Conservation (phyloP, 2,329 filamentous ascomycete species). For the Chaetomium sp. region DNA sequence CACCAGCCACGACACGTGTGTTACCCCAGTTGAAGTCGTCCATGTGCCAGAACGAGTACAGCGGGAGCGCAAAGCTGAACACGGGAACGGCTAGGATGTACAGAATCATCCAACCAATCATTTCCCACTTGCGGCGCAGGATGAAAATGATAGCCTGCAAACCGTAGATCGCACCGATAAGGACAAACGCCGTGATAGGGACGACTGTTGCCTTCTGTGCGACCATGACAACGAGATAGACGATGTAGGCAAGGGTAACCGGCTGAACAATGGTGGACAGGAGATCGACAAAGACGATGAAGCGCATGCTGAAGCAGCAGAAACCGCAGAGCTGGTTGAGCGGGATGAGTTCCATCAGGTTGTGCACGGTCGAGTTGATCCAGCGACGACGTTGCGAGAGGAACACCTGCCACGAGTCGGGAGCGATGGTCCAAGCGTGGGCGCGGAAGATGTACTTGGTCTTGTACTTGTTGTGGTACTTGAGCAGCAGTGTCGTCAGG, state of each 20-base stretch:
- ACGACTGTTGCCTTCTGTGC: slow-evolving; percentile 55
- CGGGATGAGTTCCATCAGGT: slow-evolving; percentile 90
- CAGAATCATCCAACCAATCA: slow-evolving; percentile 98
- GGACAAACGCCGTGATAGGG: slow-evolving; percentile 79
- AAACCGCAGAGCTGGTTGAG: slow-evolving; percentile 94
- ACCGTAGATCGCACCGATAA: slow-evolving; percentile 94
- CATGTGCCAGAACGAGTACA: slow-evolving; percentile 99
- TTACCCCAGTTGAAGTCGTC: slow-evolving; percentile 99
- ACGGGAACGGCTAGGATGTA: slow-evolving; percentile 88
- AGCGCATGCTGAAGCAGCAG: slow-evolving; percentile 99
- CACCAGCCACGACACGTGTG: slow-evolving; percentile 92
- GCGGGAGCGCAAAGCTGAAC: slow-evolving; percentile 80
- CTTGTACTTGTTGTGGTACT: slow-evolving; percentile 90
- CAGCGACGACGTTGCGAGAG: slow-evolving; percentile 96
- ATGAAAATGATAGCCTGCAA: slow-evolving; percentile 97
- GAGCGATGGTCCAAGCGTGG: slow-evolving; percentile 94
- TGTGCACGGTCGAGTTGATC: slow-evolving; percentile 99
- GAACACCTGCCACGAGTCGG: slow-evolving; percentile 90
- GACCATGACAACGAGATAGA: slow-evolving; percentile 77
- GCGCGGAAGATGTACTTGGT: slow-evolving; percentile 93
- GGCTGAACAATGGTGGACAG: slow-evolving; percentile 88
- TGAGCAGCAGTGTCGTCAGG: slow-evolving; percentile 87
- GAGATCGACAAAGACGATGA: slow-evolving; percentile 91
- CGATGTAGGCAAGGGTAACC: slow-evolving; percentile 82
- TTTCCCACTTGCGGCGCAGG: slow-evolving; percentile 93